A percentile compares a stretch with the other conserved stretches of the same genome.
Evolutionary conservation across 257 asterid species (phyloP).

Genomic region (Solanum appendiculatum): DNA sequence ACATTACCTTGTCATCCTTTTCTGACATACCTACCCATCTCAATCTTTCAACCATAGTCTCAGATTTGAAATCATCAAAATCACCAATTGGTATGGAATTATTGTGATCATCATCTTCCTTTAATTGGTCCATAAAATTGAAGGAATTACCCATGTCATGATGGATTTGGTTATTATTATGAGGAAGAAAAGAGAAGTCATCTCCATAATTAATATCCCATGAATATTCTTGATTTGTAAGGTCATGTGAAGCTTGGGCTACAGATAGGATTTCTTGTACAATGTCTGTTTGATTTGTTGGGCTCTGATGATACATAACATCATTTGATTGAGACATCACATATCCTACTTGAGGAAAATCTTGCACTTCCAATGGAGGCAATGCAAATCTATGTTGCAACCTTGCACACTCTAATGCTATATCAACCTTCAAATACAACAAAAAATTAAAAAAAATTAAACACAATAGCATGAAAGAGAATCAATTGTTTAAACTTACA

Average conservation of each 20-base stretch:
- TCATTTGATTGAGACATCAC: slow-evolving; percentile 12
- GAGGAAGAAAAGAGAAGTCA: slow-evolving; percentile 55
- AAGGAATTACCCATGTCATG: slow-evolving; percentile 20
- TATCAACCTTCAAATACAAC: slow-evolving; percentile 44
- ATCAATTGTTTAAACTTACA: too few relatives aligned
- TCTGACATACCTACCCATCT: slow-evolving; percentile 38
- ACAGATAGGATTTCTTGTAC: slow-evolving; percentile 75
- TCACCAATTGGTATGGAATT: slow-evolving; percentile 37
- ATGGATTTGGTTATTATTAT: slow-evolving; percentile 18
- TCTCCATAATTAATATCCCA: slow-evolving; percentile 8
- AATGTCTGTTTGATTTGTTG: slow-evolving; percentile 36
- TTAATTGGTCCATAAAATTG: slow-evolving; percentile 15
- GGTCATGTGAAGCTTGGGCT: slow-evolving; percentile 73
- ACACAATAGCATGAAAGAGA: neutral
- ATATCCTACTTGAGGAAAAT: slow-evolving; percentile 33
- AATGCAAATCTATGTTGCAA: slow-evolving; percentile 61
- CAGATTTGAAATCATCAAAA: slow-evolving; percentile 31
- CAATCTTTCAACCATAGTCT: slow-evolving; percentile 46
- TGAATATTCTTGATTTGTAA: slow-evolving; percentile 39
- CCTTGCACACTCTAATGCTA: slow-evolving; percentile 87
- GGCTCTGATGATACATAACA: slow-evolving; percentile 5
- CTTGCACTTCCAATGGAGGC: slow-evolving; percentile 75
- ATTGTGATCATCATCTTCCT: slow-evolving; percentile 29
- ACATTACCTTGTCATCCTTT: slow-evolving; percentile 28
- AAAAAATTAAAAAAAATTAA: neutral